Evolutionary conservation across 1,284 basidiomycete genomes (phyloP).

Genomic region (Trichosporon sp.): DNA sequence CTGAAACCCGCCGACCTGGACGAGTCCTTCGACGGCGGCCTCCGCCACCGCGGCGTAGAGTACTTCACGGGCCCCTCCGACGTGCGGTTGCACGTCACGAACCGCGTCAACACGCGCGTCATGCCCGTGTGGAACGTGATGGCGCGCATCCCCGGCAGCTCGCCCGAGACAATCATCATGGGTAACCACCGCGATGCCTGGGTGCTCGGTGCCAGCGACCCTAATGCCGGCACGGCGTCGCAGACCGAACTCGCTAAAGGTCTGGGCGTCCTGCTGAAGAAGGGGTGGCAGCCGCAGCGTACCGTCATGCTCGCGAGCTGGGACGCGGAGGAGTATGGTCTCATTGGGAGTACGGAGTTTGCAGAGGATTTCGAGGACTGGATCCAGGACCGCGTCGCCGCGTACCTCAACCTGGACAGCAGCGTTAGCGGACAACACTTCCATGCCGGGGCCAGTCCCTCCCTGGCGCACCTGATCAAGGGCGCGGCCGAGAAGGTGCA

Average conservation of each 20-base stretch:
- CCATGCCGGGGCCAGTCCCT: constrained; percentile 58
- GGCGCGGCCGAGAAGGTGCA: constrained; percentile 68
- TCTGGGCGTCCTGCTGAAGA: constrained; percentile 70
- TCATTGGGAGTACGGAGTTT: constrained; percentile 85
- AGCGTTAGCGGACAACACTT: constrained; percentile 72
- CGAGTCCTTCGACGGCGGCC: constrained; percentile 58
- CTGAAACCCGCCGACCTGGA: constrained; percentile 51
- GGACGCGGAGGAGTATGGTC: constrained; percentile 92
- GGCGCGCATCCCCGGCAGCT: constrained; percentile 84
- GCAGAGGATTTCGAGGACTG: constrained; percentile 84
- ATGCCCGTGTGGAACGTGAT: constrained; percentile 69
- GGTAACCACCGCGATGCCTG: constrained; percentile 79
- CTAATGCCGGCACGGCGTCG: constrained; percentile 83
- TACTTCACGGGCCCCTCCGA: constrained; percentile 62
- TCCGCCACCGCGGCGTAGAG: constrained; percentile 56
- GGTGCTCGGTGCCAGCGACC: constrained; percentile 80
- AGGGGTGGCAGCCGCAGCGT: constrained; percentile 85
- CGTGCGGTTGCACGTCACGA: constrained; percentile 57
- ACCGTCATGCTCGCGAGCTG: constrained; percentile 87
- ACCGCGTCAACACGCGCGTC: constrained; percentile 71
- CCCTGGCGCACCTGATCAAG: constrained; percentile 73
- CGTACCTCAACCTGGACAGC: constrained; percentile 79
- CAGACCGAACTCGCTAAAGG: constrained; percentile 80
- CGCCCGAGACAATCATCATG: constrained; percentile 79
- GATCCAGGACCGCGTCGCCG: constrained; percentile 73